phyloP scores from a whole-genome alignment of 371 early-diverging fungal species.

The Dinochytrium kinnereticum region DNA sequence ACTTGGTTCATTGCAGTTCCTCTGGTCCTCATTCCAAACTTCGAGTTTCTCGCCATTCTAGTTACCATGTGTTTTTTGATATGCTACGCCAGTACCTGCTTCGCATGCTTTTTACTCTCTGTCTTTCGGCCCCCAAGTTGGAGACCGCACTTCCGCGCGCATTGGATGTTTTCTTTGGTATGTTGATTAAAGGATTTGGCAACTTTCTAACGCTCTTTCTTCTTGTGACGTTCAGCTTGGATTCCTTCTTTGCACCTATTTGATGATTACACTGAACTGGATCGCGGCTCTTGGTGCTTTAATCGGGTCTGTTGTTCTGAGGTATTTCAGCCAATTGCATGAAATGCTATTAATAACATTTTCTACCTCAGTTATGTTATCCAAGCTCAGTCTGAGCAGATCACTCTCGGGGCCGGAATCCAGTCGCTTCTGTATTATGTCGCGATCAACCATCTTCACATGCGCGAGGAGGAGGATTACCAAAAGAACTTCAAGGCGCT shows the following conservation, averaged over 20 bases:
- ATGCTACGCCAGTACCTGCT: constrained; percentile 14
- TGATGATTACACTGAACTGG: constrained; percentile 22
- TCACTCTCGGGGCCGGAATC: constrained; percentile 9
- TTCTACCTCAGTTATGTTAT: constrained; percentile 1
- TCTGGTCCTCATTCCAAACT: constrained; percentile 14
- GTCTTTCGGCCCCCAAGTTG: constrained; percentile 12
- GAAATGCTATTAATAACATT: neutral
- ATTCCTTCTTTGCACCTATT: neutral
- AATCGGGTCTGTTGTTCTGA: neutral
- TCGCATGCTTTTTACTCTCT: constrained; percentile 11
- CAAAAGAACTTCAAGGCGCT: neutral
- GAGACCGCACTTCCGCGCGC: constrained; percentile 16
- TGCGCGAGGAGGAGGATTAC: constrained; percentile 10
- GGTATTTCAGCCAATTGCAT: neutral
- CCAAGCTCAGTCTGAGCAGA: neutral
- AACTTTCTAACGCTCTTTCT: neutral
- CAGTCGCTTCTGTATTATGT: constrained; percentile 8
- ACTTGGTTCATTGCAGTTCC: constrained; percentile 22
- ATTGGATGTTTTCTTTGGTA: constrained; percentile 20
- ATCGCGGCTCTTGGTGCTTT: constrained; percentile 1
- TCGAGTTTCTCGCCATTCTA: constrained; percentile 24
- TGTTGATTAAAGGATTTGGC: too few relatives aligned
- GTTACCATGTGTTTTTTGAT: constrained; percentile 27
- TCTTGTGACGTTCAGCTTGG: neutral
- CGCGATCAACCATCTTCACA: constrained; percentile 2